phyloP scores from a whole-genome alignment of 345 rosid species.

The Gossypium herbaceum region DNA sequence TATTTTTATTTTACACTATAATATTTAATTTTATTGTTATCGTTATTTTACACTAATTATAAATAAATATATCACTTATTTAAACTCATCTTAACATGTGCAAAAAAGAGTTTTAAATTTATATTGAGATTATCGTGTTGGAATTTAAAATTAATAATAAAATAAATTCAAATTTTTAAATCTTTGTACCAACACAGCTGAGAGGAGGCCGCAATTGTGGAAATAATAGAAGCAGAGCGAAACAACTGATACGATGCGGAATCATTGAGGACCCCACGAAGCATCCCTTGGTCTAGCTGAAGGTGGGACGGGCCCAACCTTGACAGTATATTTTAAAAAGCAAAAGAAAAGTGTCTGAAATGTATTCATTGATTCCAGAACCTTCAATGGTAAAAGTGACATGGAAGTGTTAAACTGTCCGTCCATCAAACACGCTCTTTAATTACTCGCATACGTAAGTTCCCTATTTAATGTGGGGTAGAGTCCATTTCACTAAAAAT shows the following conservation, averaged over 20 bases:
- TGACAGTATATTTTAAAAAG: too few relatives aligned
- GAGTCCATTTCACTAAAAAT: too few relatives aligned
- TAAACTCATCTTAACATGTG: too few relatives aligned
- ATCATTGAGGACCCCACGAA: neutral
- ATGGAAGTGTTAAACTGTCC: neutral
- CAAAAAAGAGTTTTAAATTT: too few relatives aligned
- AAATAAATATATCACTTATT: rapidly evolving
- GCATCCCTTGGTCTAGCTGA: neutral
- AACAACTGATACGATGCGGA: neutral
- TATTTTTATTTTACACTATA: too few relatives aligned
- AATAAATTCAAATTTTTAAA: too few relatives aligned
- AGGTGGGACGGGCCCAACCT: neutral
- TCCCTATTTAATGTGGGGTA: too few relatives aligned
- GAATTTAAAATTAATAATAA: too few relatives aligned
- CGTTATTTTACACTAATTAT: rapidly evolving
- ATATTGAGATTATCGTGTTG: too few relatives aligned
- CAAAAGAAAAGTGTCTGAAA: neutral
- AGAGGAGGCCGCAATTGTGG: neutral
- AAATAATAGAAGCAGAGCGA: neutral
- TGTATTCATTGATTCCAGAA: neutral
- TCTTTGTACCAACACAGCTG: too few relatives aligned
- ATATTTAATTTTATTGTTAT: too few relatives aligned
- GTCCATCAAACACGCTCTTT: neutral
- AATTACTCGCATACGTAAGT: neutral
- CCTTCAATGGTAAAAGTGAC: neutral